Evolutionary conservation across 305 asterid genomes (phyloP).

Genomic region (Solanum hybrid): DNA sequence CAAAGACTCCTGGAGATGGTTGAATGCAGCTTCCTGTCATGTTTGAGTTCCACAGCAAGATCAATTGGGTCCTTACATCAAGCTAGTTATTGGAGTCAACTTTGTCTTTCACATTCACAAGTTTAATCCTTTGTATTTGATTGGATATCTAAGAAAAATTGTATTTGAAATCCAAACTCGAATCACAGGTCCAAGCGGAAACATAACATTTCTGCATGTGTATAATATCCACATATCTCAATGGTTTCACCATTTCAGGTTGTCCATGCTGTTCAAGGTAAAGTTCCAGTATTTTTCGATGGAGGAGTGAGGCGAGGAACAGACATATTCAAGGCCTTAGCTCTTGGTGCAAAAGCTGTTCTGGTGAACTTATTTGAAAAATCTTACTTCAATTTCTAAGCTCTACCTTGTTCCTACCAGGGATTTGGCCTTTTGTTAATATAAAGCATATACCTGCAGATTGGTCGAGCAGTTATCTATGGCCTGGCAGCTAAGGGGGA

Average conservation of each 20-base stretch:
- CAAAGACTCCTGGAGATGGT: not conserved
- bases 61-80: not conserved
- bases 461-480: slow-evolving; percentile 59
- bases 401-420: not conserved
- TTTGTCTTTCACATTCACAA: not conserved
- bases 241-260: slow-evolving; percentile 26
- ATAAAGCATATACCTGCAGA: slow-evolving; percentile 20
- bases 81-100: not conserved
- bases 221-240: not conserved
- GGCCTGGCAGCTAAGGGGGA: slow-evolving; percentile 61
- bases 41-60: not conserved
- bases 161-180: not conserved
- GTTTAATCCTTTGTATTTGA: not conserved
- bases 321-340: slow-evolving; percentile 68
- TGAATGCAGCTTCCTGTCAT: not conserved
- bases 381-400: not conserved
- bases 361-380: slow-evolving; percentile 19
- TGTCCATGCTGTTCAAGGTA: slow-evolving; percentile 48
- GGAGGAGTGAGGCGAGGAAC: slow-evolving; percentile 75
- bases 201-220: not conserved
- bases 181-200: not conserved
- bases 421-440: not conserved
- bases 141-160: not conserved
- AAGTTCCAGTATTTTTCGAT: slow-evolving; percentile 44
- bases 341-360: slow-evolving; percentile 66